Base-by-base conservation (phyloP, 2,329 filamentous ascomycete genomes). In the Calonectria fujianensis region DNA sequence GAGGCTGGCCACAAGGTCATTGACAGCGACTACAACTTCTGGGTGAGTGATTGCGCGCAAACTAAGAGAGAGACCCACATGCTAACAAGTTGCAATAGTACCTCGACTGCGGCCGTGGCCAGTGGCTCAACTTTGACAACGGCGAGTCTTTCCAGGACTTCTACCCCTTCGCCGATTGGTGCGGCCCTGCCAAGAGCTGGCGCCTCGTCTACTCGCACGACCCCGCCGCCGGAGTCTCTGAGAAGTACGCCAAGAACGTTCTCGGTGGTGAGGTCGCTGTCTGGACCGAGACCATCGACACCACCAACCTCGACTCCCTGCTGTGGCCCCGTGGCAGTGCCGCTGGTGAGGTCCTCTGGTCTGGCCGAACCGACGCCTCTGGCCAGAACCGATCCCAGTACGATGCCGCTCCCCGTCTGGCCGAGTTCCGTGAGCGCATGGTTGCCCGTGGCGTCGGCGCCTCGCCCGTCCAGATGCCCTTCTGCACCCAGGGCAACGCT, bases 91-190 rank as follows among this genome's bases (percentile, higher is more conserved):
- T 54, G 32, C 41, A 11, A 67, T 68, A 94, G 93, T 96, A 96
- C 81, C 92, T 97, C 68, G 95, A 97, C 86, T 97, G 95, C 82
- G 95, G 95, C 37, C 90, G 93, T 76, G 95, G 95, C 51, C 90
- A 94, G 80, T 97, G 94, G 93, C 87, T 96, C 77, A 93, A 94
- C 86, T 94, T 94, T 80, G 86, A 87, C 71, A 91, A 91, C 65
- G 92, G 90, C 27, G 85, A 84, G 1, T 85, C 89, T 20, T 90
- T 89, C 77, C 78, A 87, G 24, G 76, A 80, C 1, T 91, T 86
- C 85, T 95, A 90, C 82, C 95, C 95, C 0, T 98, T 94, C 87
- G 85, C 87, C 73, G 95, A 97, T 86, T 98, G 96, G 90, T 98
- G 95, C 86, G 87, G 88, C 0, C 96, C 96, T 1, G 89, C 89